Base-by-base conservation (phyloP, 2,329 filamentous ascomycete genomes). In the Podosphaera xanthii region DNA sequence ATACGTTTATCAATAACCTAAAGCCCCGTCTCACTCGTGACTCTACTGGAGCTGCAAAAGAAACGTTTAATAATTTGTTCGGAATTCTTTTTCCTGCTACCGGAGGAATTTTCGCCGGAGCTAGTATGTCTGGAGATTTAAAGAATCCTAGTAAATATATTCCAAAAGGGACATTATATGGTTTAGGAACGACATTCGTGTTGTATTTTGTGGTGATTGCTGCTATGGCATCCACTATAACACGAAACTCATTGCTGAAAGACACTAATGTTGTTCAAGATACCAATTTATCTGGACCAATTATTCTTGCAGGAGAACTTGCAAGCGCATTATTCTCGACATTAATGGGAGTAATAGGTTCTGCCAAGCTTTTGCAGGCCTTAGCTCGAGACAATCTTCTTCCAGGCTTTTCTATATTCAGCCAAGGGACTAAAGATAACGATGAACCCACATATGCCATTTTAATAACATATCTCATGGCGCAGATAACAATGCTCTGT, bases 41-140 rank as follows among this genome's bases (percentile, higher is more conserved):
- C 46, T 77, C 79, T 2, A 77, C 77, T 56, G 81, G 81, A 31
- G 73, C 74, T 42, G 82, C 80, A 6, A 72, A 79, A 49, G 81
- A 83, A 62, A 90, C 77, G 12, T 94, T 89, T 64, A 84, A 89
- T 62, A 81, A 87, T 64, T 73, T 94, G 7, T 94, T 94, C 71
- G 89, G 87, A 2, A 88, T 94, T 62, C 72, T 94, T 1, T 94
- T 92, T 65, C 87, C 87, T 42, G 75, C 76, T 31, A 79, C 76
- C 0, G 77, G 73, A 2, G 76, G 77, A 33, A 81, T 79, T 62
- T 78, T 80, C 68, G 77, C 81, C 61, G 89, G 89, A 22, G 88
- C 88, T 5, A 91, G 86, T 64, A 94, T 94, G 88, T 94, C 87
- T 6, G 88, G 88, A 22, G 87, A 94, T 68, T 71, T 94, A 57